A percentile compares a stretch with the other conserved stretches of the same genome.
Evolutionary conservation across 495 filamentous ascomycete species (phyloP).

Genomic region (Neurospora sp.): DNA sequence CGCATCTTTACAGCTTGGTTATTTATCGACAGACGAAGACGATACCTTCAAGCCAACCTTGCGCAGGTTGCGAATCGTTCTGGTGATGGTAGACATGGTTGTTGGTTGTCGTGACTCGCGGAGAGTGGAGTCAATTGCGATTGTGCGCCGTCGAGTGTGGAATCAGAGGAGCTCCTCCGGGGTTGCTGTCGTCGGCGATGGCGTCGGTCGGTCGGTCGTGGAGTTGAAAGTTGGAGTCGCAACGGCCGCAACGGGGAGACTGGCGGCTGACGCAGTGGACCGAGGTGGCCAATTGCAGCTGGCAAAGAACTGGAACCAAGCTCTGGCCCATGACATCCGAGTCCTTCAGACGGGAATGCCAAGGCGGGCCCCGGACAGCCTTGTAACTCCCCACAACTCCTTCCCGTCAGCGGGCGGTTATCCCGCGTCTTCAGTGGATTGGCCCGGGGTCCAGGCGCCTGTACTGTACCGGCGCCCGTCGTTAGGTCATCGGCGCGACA

Average conservation of each 20-base stretch:
- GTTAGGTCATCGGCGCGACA: not conserved
- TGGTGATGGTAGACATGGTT: conserved; percentile 85
- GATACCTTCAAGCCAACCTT: conserved; percentile 75
- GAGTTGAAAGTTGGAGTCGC: not conserved
- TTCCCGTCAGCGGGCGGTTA: not conserved
- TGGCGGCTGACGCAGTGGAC: not conserved
- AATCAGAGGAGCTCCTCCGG: conserved; percentile 4
- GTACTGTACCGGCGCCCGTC: not conserved
- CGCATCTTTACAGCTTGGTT: not conserved
- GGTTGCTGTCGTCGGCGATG: not conserved
- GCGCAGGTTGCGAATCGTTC: conserved; percentile 78
- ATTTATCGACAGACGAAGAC: conserved; percentile 3
- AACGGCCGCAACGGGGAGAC: not conserved
- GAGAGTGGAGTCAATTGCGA: conserved; percentile 5
- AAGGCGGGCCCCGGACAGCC: not conserved
- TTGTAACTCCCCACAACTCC: not conserved
- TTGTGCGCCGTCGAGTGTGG: conserved; percentile 12
- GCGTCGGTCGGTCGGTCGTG: not conserved
- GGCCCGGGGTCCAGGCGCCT: not conserved
- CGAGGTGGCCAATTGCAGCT: not conserved
- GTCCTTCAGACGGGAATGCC: not conserved
- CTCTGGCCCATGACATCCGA: not conserved
- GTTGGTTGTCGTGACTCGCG: conserved; percentile 13
- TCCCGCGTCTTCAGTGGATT: not conserved
- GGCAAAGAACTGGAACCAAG: not conserved